These are phyloP conservation scores for Myriosclerotinia curreyana DNA, from an alignment of 2,329 filamentous ascomycete genomes.

Conservation along the genomic window DNA sequence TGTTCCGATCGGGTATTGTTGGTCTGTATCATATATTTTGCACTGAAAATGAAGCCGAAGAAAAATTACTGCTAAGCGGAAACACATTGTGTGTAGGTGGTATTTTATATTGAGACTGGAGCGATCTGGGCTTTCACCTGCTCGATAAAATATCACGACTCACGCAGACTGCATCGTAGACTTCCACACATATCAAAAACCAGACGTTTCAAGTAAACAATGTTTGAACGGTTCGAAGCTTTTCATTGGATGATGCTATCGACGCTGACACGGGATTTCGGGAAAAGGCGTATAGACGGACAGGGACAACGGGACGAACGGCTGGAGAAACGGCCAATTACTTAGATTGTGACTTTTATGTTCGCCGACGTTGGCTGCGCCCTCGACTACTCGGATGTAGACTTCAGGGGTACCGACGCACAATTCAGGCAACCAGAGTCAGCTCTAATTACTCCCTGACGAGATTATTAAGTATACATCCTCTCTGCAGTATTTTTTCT, in stretches of 20 bases:
- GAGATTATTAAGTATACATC: no score
- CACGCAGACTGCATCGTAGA: neutral
- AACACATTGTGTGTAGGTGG: no score
- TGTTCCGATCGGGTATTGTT: neutral
- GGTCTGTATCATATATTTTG: neutral
- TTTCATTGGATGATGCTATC: neutral
- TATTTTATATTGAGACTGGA: neutral
- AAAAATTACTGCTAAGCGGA: neutral
- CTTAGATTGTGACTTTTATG: neutral
- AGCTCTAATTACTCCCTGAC: no score
- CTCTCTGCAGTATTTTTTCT: no score
- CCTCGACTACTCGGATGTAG: no score
- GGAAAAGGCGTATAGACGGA: neutral
- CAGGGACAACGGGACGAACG: neutral
- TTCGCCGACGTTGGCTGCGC: neutral
- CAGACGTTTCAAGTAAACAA: constrained; percentile 5
- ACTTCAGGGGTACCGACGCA: neutral
- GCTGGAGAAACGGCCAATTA: neutral
- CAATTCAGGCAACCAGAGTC: neutral
- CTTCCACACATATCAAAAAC: neutral
- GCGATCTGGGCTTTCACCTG: neutral
- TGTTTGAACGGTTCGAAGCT: neutral
- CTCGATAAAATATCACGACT: neutral
- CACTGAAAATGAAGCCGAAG: neutral
- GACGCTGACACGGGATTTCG: neutral